A percentile compares a stretch with the other conserved stretches of the same genome.
These are phyloP conservation scores for Clausena lansium DNA, from an alignment of 345 rosid species.

Conservation along the genomic window DNA sequence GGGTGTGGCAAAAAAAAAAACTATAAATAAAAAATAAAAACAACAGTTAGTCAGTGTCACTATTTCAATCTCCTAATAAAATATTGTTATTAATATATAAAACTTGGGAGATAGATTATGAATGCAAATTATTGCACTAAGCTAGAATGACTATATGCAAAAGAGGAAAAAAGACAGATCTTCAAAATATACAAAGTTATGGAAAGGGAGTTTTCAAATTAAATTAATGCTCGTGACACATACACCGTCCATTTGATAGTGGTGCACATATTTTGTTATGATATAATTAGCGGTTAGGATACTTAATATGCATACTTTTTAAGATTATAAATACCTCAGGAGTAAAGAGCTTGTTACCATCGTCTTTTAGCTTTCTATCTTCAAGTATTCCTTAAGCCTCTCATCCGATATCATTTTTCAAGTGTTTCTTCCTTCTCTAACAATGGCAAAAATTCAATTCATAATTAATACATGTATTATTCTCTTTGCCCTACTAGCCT, in stretches of 20 bases:
- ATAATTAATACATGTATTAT: slow-evolving; percentile 4
- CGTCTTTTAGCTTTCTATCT: background rate
- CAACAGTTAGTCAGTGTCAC: background rate
- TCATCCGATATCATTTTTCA: background rate
- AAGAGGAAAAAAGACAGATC: background rate
- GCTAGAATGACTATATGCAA: background rate
- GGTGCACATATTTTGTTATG: slow-evolving; percentile 9
- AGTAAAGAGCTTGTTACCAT: slow-evolving; percentile 1
- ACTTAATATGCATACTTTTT: background rate
- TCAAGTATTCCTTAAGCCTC: background rate
- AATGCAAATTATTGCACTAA: background rate
- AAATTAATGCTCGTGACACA: background rate
- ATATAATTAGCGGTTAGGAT: slow-evolving; percentile 17
- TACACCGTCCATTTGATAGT: slow-evolving; percentile 8
- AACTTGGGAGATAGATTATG: background rate
- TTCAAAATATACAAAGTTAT: background rate
- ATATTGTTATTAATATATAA: background rate
- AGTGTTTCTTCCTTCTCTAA: background rate
- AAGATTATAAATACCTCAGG: slow-evolving; percentile 19
- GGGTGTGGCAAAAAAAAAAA: no score
- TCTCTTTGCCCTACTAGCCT: slow-evolving; percentile 26
- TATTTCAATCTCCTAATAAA: background rate
- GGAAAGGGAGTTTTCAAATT: background rate
- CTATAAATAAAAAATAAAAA: no score
- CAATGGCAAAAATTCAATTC: slow-evolving; percentile 27